phyloP scores from a whole-genome alignment of 1,284 basidiomycete species.

The Chondrostereum purpureum region DNA sequence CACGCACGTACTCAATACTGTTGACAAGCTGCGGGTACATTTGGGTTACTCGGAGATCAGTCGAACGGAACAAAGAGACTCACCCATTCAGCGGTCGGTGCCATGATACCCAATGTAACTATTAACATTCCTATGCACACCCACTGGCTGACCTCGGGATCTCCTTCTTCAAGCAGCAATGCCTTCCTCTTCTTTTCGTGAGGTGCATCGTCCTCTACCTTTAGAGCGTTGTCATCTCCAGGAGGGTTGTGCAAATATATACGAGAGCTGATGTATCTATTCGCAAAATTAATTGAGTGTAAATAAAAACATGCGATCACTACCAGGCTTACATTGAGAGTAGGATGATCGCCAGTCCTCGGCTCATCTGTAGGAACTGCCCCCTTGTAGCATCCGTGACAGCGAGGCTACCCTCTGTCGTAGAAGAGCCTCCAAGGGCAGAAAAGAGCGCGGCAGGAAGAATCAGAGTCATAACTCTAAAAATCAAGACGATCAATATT shows the following conservation, averaged over 20 bases:
- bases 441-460: conserved; percentile 41
- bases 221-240: conserved; percentile 33
- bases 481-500: not conserved
- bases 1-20: conserved; percentile 32
- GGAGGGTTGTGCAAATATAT: conserved; percentile 43
- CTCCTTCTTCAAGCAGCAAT: conserved; percentile 21
- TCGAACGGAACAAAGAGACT: no score
- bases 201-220: conserved; percentile 26
- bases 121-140: conserved; percentile 32
- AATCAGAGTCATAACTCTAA: conserved; percentile 38
- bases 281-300: not conserved
- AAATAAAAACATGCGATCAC: not conserved
- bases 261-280: conserved; percentile 37
- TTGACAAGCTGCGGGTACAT: conserved; percentile 43
- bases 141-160: conserved; percentile 37
- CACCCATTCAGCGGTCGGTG: conserved; percentile 40
- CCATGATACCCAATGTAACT: conserved; percentile 33
- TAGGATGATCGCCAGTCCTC: conserved; percentile 37
- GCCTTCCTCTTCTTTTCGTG: conserved; percentile 24
- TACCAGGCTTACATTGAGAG: conserved; percentile 28
- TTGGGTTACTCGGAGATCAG: no score
- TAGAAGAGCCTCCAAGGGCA: conserved; percentile 26
- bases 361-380: conserved; percentile 35
- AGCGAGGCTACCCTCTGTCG: conserved; percentile 5
- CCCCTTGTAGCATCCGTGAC: conserved; percentile 18